A percentile compares a stretch with the other conserved stretches of the same genome.
Evolutionary conservation across 2,329 filamentous ascomycete species (phyloP).

Genomic region (Niveomyces coronatus): DNA sequence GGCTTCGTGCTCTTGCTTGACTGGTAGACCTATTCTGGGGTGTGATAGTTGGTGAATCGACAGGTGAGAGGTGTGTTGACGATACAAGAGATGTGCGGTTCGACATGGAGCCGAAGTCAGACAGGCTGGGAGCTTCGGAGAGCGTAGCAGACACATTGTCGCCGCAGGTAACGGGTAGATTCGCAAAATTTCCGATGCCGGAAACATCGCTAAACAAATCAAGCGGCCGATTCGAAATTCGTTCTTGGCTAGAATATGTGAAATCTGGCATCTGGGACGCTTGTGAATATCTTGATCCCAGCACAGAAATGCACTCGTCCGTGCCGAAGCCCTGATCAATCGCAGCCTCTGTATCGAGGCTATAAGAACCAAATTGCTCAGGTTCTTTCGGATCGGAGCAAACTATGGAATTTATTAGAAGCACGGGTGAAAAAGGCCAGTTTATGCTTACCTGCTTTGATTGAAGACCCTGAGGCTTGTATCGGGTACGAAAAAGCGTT

Average conservation of each 20-base stretch:
- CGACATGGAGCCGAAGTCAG: slow-evolving; percentile 56
- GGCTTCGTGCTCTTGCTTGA: slow-evolving; percentile 52
- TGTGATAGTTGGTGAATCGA: slow-evolving; percentile 59
- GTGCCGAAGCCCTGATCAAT: slow-evolving; percentile 54
- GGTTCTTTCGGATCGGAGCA: slow-evolving; percentile 44
- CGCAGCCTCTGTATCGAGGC: slow-evolving; percentile 45
- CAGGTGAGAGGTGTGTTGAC: slow-evolving; percentile 60
- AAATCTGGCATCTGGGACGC: slow-evolving; percentile 38
- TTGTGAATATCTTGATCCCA: slow-evolving; percentile 46
- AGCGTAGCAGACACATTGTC: slow-evolving; percentile 59
- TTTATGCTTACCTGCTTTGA: slow-evolving; percentile 6
- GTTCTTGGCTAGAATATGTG: slow-evolving; percentile 40
- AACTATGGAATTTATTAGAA: slow-evolving; percentile 12
- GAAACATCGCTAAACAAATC: slow-evolving; percentile 67
- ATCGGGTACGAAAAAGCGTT: slow-evolving; percentile 2
- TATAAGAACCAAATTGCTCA: slow-evolving; percentile 44
- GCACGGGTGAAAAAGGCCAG: too few relatives aligned
- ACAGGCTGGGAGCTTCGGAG: slow-evolving; percentile 59
- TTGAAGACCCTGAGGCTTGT: slow-evolving; percentile 2
- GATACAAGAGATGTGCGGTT: slow-evolving; percentile 62
- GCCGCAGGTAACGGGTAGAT: slow-evolving; percentile 50
- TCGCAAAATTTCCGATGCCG: slow-evolving; percentile 52
- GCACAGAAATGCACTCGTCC: slow-evolving; percentile 52
- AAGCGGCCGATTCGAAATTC: slow-evolving; percentile 51
- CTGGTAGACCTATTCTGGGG: slow-evolving; percentile 50